Evolutionary conservation across 2,329 filamentous ascomycete genomes (phyloP).

Genomic region (Xylogone sp.): DNA sequence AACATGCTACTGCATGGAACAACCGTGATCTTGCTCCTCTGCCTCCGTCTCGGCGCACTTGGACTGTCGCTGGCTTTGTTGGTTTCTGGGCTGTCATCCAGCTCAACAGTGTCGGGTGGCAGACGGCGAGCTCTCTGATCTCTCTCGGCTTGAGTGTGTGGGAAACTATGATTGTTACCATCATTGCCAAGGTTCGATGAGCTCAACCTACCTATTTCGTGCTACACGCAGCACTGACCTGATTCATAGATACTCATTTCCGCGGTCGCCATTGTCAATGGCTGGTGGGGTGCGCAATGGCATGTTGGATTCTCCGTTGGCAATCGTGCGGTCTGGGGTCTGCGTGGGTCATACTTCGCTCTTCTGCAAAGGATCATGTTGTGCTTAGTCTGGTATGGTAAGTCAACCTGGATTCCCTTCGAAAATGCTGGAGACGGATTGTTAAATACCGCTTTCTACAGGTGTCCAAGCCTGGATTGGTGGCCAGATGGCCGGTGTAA

Average conservation of each 20-base stretch:
- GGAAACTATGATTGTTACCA: conserved; percentile 35
- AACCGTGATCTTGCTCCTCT: conserved; percentile 38
- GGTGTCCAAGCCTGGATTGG: conserved; percentile 25
- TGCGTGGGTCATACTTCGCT: conserved; percentile 35
- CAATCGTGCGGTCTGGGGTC: conserved; percentile 36
- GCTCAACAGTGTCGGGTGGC: conserved; percentile 19
- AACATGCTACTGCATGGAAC: conserved; percentile 22
- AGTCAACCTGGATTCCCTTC: neutral
- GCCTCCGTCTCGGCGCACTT: conserved; percentile 33
- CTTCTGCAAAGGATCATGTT: conserved; percentile 33
- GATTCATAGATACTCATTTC: conserved; percentile 25
- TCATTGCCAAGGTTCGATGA: conserved; percentile 31
- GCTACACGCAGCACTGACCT: neutral
- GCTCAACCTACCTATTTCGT: neutral
- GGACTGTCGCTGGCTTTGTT: conserved; percentile 33
- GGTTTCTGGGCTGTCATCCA: conserved; percentile 37
- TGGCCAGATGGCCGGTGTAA: conserved; percentile 28
- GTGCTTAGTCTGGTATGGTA: conserved; percentile 36
- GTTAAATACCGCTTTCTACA: neutral
- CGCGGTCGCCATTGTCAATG: conserved; percentile 31
- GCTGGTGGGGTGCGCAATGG: conserved; percentile 34
- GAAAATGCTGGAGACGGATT: neutral
- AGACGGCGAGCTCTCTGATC: conserved; percentile 35
- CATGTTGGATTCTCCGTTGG: conserved; percentile 41
- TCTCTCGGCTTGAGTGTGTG: conserved; percentile 35